These are phyloP conservation scores for Myochromella boudieri DNA, from an alignment of 768 basidiomycete species.

Conservation along the genomic window DNA sequence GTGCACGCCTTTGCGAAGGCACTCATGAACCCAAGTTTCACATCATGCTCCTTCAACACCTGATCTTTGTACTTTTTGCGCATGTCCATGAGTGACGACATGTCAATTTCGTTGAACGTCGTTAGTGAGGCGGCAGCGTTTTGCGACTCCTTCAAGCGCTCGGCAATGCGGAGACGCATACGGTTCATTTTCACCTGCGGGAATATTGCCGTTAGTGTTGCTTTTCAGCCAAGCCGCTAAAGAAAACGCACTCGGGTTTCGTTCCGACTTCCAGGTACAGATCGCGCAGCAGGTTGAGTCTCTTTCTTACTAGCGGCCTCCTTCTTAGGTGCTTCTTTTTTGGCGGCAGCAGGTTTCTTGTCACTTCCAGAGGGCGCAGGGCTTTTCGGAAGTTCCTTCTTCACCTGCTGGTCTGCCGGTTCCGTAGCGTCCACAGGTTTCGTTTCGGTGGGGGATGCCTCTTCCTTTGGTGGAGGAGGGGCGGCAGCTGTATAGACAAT, in stretches of 20 bases:
- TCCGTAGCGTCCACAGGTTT: constrained; percentile 41
- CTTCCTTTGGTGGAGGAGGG: constrained; percentile 33
- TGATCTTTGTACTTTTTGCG: constrained; percentile 92
- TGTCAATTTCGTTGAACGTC: constrained; percentile 99
- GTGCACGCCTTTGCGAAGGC: constrained; percentile 89
- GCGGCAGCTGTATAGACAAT: constrained; percentile 20
- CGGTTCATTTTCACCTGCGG: constrained; percentile 96
- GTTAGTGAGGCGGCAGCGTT: constrained; percentile 95
- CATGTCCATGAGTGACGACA: constrained; percentile 93
- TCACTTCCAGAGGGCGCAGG: constrained; percentile 38
- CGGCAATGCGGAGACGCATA: constrained; percentile 96
- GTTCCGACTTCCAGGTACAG: constrained; percentile 53
- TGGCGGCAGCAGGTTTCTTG: constrained; percentile 22
- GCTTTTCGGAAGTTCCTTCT: constrained; percentile 44
- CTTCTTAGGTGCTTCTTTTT: constrained; percentile 24
- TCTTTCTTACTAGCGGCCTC: constrained; percentile 27
- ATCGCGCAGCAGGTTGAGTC: constrained; percentile 24
- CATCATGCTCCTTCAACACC: constrained; percentile 86
- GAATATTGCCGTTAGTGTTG: background rate
- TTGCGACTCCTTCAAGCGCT: constrained; percentile 97
- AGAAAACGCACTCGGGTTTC: constrained; percentile 75
- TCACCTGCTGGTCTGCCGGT: constrained; percentile 47
- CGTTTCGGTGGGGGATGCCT: constrained; percentile 25
- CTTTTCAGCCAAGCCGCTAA: background rate
- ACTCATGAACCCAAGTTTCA: constrained; percentile 98